phyloP scores from a whole-genome alignment of 2,329 filamentous ascomycete genomes.

The Pestalotiopsis sp. region DNA sequence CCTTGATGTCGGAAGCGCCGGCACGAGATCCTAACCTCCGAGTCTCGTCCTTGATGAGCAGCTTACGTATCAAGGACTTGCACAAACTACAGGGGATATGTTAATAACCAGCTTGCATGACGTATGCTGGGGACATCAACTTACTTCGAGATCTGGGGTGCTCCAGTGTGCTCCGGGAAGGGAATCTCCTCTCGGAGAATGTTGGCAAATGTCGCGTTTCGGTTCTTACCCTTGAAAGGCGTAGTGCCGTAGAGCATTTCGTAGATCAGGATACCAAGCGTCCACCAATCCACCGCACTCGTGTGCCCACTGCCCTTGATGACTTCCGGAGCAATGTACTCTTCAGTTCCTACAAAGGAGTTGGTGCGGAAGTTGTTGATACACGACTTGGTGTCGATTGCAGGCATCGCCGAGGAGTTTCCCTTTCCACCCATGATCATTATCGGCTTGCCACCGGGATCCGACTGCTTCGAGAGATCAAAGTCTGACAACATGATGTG shows the following conservation, averaged over 20 bases:
- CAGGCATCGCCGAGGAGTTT: conserved; percentile 83
- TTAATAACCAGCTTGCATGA: background rate
- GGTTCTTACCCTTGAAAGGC: conserved; percentile 98
- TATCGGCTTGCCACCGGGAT: conserved; percentile 90
- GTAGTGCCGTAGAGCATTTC: conserved; percentile 99
- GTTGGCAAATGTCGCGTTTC: conserved; percentile 97
- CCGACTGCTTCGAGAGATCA: conserved; percentile 96
- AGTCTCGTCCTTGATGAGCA: conserved; percentile 97
- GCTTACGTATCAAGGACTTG: conserved; percentile 94
- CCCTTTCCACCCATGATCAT: conserved; percentile 96
- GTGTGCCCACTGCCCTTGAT: conserved; percentile 99
- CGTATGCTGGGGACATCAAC: conserved; percentile 36
- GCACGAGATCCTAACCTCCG: conserved; percentile 90
- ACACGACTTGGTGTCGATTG: conserved; percentile 98
- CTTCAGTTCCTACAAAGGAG: conserved; percentile 96
- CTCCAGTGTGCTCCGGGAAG: conserved; percentile 86
- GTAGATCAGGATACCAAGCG: conserved; percentile 92
- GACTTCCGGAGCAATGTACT: conserved; percentile 98
- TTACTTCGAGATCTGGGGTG: conserved; percentile 89
- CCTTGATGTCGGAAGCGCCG: conserved; percentile 95
- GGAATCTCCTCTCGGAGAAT: conserved; percentile 94
- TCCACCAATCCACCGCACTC: conserved; percentile 99
- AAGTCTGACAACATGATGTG: conserved; percentile 99
- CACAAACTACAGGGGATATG: conserved; percentile 67
- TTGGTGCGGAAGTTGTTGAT: conserved; percentile 98